Conservation (phyloP, 257 asterid genomes). For the Ocimum tenuiflorum region DNA sequence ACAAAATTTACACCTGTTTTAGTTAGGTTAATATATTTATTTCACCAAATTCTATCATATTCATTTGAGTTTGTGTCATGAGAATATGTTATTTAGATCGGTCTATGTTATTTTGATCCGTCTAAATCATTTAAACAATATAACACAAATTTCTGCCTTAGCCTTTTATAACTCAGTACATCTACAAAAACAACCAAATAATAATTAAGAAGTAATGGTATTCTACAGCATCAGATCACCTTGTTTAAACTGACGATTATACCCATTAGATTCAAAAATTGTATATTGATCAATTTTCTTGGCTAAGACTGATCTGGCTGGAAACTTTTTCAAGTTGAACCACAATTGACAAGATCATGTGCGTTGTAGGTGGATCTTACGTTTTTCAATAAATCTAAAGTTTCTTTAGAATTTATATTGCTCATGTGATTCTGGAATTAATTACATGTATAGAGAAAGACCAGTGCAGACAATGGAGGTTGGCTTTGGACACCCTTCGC, state of each 20-base stretch:
- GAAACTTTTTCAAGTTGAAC: background rate
- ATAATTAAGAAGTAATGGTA: no score
- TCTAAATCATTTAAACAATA: no score
- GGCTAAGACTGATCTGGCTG: conserved; percentile 15
- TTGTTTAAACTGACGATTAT: background rate
- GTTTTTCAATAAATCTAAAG: background rate
- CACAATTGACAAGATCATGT: conserved; percentile 18
- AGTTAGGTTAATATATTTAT: no score
- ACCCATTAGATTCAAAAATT: background rate
- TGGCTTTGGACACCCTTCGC: conserved; percentile 14
- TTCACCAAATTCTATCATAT: no score
- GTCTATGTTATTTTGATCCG: no score
- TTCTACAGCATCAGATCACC: no score
- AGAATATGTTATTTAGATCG: no score
- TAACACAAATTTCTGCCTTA: no score
- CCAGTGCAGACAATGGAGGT: conserved; percentile 5
- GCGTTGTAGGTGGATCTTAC: conserved; percentile 22
- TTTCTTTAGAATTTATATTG: background rate
- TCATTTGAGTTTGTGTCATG: no score
- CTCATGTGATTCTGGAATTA: conserved; percentile 16
- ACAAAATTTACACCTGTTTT: no score
- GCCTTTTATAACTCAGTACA: no score
- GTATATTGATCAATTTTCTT: background rate
- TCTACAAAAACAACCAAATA: no score
- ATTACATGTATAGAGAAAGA: background rate